Percentiles rank a stretch among this genome's conserved stretches.
Conservation (phyloP, 2,329 filamentous ascomycete genomes). For the Pseudocercospora musae region DNA sequence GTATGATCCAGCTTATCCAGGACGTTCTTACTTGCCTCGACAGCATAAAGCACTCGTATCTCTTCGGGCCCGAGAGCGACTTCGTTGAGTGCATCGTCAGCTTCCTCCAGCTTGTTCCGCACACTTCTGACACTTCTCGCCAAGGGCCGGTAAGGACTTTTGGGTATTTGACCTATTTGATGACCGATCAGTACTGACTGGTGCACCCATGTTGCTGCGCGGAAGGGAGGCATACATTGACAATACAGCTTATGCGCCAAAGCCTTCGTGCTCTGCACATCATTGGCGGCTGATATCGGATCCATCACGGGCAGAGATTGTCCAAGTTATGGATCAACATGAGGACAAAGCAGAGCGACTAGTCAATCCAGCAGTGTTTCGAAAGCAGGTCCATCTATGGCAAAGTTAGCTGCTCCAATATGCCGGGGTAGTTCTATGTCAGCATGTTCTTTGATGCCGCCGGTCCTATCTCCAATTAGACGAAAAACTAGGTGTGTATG, state of each 20-base stretch:
- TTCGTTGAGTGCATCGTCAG: conserved; percentile 15
- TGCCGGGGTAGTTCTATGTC: neutral
- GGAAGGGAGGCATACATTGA: conserved; percentile 4
- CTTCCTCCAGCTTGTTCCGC: conserved; percentile 20
- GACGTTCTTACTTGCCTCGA: conserved; percentile 6
- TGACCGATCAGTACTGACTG: neutral
- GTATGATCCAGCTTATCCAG: conserved; percentile 9
- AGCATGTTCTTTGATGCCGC: neutral
- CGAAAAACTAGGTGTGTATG: no score
- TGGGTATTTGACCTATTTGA: conserved; percentile 10
- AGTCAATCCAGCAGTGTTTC: neutral
- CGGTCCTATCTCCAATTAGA: no score
- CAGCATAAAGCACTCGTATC: conserved; percentile 6
- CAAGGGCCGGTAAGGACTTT: conserved; percentile 5
- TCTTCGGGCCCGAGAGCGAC: conserved; percentile 6
- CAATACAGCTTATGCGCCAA: conserved; percentile 15
- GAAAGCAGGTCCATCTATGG: neutral
- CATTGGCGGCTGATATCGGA: neutral
- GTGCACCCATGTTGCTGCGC: neutral
- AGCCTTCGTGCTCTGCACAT: neutral
- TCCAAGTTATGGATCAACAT: neutral
- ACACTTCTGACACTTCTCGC: conserved; percentile 13
- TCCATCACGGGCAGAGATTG: neutral
- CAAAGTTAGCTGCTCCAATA: neutral
- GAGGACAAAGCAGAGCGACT: neutral